phyloP scores from a whole-genome alignment of 1,284 basidiomycete species.

The Melanopsichium pennsylvanicum region DNA sequence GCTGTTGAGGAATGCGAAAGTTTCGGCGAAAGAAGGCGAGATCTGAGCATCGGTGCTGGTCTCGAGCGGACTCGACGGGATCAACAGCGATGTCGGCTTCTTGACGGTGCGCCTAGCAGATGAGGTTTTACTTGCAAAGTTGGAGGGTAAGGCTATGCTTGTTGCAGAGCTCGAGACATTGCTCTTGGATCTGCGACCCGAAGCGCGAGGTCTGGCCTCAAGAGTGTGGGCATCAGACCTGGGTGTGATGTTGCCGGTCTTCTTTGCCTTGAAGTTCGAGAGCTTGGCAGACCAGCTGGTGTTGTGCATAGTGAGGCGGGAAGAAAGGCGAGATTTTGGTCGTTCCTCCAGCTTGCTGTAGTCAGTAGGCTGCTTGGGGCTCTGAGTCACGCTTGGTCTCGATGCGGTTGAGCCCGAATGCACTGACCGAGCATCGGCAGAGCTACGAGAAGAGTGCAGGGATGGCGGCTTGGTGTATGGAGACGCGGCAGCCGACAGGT shows the following conservation, averaged over 20 bases:
- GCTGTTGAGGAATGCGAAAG: slow-evolving; percentile 35
- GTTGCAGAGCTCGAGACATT: slow-evolving; percentile 2
- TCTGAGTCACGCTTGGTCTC: neutral
- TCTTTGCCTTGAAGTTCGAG: slow-evolving; percentile 13
- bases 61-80: slow-evolving; percentile 3
- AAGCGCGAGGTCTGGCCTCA: neutral
- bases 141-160: neutral
- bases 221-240: neutral
- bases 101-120: neutral
- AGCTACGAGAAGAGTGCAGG: slow-evolving; percentile 2
- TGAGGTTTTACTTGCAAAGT: neutral
- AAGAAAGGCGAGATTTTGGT: slow-evolving; percentile 19
- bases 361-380: slow-evolving; percentile 19
- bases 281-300: slow-evolving; percentile 17
- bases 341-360: slow-evolving; percentile 16
- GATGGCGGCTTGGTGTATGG: neutral
- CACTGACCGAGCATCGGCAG: neutral
- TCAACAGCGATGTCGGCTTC: neutral
- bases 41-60: slow-evolving; percentile 18
- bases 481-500: neutral
- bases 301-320: slow-evolving; percentile 21
- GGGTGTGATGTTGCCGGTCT: neutral
- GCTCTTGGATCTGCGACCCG: slow-evolving; percentile 10
- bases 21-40: slow-evolving; percentile 29
- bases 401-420: neutral